Evolutionary conservation across 176 grass and related monocot genomes (phyloP).

Genomic region (Otatea glauca): DNA sequence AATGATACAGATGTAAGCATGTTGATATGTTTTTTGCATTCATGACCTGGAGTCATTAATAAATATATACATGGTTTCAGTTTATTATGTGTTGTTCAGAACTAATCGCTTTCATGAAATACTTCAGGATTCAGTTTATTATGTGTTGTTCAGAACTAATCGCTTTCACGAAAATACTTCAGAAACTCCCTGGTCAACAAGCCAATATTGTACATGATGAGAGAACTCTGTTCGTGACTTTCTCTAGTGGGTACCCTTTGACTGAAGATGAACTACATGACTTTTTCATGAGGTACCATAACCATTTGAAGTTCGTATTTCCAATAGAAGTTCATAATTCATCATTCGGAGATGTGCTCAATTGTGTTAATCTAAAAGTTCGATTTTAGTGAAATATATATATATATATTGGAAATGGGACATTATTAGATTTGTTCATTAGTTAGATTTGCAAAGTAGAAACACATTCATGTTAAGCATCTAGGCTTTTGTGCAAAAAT

Average conservation of each 20-base stretch:
- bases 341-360: too few species aligned
- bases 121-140: not conserved
- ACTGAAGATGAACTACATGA: constrained; percentile 54
- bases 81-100: too few species aligned
- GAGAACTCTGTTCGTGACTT: constrained; percentile 71
- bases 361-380: too few species aligned
- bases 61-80: not conserved
- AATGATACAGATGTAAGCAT: constrained; percentile 11
- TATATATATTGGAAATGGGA: too few species aligned
- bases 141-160: not conserved
- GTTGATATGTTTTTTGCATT: not conserved
- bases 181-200: too few species aligned
- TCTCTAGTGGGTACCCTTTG: constrained; percentile 69
- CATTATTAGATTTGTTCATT: too few species aligned
- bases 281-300: constrained; percentile 57
- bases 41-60: not conserved
- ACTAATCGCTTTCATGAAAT: too few species aligned
- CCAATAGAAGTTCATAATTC: not conserved
- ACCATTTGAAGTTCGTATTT: not conserved
- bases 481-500: too few species aligned
- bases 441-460: too few species aligned
- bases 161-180: not conserved
- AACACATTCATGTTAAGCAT: too few species aligned
- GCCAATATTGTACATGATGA: constrained; percentile 36
- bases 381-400: too few species aligned